Base-by-base conservation (phyloP, 768 basidiomycete species). In the Panaeolus cyanescens region DNA sequence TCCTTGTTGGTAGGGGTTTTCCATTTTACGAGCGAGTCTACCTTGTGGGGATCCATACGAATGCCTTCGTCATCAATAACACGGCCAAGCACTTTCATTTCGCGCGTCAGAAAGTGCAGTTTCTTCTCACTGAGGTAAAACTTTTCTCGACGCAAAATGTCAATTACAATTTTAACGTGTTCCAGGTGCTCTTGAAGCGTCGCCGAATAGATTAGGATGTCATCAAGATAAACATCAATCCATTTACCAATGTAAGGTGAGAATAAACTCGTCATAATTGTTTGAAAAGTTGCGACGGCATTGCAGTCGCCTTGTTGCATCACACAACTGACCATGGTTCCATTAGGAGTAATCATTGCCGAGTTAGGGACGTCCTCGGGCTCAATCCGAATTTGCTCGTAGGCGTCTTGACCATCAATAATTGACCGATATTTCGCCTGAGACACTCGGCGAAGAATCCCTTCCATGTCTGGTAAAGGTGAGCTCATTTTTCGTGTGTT, bases 41-140 rank as follows among this genome's bases (percentile, higher is more conserved):
- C 79, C 39, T 83, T 84, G 20, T 76, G 63, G 0, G 78, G 78
- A 34, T 83, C 79, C 78, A 82, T 81, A 0, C 56, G 55, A 20
- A 84, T 80, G 0, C 81, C 79, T 0, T 73, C n/a, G 15, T 76
- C 68, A 22, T 74, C 71, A 1, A 84, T 59, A 3, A 72, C 25
- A 15, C 60, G 59, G 9, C 68, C 68, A 2, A 69, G 33, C 3
- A 79, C 54, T 25, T 76, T 72, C n/a, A 78, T 31, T 34, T 71
- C 67, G 0, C 55, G 7, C 0, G 60, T 61, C 0, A 81, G 60
- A 34, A 80, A 75, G 0, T 70, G 62, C 0, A 79, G 67, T 59
- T 83, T 82, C 0, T 62, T 34, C 3, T 64, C 53, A 32, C 73
- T 77, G 0, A 80, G 66, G 70, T 75, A 82, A 1, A 82, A 64